Percentiles rank a stretch among this genome's conserved stretches.
Evolutionary conservation across 2,329 filamentous ascomycete species (phyloP).

Genomic region (Penicillium sp.): DNA sequence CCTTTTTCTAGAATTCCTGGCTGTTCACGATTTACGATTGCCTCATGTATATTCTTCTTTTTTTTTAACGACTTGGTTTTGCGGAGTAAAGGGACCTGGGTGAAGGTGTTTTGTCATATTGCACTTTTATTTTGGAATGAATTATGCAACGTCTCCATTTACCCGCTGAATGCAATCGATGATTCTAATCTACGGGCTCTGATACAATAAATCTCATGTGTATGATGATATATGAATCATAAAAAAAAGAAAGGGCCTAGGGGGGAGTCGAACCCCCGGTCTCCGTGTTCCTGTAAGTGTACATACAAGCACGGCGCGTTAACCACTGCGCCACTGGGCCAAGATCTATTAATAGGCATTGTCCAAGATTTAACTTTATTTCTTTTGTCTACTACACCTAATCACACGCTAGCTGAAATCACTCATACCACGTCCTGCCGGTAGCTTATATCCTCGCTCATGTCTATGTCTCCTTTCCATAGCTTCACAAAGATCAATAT

Average conservation of each 20-base stretch:
- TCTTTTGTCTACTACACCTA: too few relatives aligned
- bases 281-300: not conserved
- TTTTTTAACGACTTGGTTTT: not conserved
- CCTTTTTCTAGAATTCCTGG: not conserved
- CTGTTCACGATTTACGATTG: slow-evolving; percentile 7
- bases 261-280: not conserved
- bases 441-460: too few relatives aligned
- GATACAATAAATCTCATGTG: too few relatives aligned
- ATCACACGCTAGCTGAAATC: too few relatives aligned
- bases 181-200: not conserved
- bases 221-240: too few relatives aligned
- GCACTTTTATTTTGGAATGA: not conserved
- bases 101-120: not conserved
- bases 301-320: not conserved
- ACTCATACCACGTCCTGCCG: too few relatives aligned
- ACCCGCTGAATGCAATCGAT: not conserved
- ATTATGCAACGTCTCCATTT: not conserved
- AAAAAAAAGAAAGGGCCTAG: not conserved
- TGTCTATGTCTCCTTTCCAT: too few relatives aligned
- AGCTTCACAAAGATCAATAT: too few relatives aligned
- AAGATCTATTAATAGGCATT: not conserved
- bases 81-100: not conserved
- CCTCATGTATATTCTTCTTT: slow-evolving; percentile 1
- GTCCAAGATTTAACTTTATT: too few relatives aligned
- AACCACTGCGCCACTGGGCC: not conserved